A percentile compares a stretch with the other conserved stretches of the same genome.
Evolutionary conservation across 2,329 filamentous ascomycete species (phyloP).

Genomic region (Colletotrichum viniferum): DNA sequence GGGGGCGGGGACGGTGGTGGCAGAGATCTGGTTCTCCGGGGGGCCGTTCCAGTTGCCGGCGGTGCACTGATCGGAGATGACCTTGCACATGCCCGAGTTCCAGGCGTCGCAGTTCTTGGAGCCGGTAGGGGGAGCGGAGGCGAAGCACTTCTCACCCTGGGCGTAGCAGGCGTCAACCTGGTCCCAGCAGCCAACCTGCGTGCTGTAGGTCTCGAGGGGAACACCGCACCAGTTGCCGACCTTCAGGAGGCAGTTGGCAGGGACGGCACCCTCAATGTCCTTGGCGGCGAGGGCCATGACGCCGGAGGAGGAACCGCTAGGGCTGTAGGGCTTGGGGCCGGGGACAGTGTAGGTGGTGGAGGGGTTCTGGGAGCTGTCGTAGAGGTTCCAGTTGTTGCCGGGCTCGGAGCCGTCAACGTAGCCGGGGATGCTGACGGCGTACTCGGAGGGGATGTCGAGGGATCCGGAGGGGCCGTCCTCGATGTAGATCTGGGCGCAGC

Average conservation of each 20-base stretch:
- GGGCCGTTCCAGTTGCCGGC: slow-evolving; percentile 50
- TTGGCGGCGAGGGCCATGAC: slow-evolving; percentile 5
- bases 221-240: slow-evolving; percentile 77
- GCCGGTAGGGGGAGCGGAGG: slow-evolving; percentile 62
- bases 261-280: slow-evolving; percentile 52
- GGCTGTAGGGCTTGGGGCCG: slow-evolving; percentile 59
- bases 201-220: slow-evolving; percentile 61
- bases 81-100: slow-evolving; percentile 62
- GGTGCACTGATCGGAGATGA: slow-evolving; percentile 48
- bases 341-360: slow-evolving; percentile 62
- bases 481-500: slow-evolving; percentile 75
- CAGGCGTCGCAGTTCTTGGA: slow-evolving; percentile 63
- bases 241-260: slow-evolving; percentile 61
- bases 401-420: slow-evolving; percentile 60
- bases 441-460: slow-evolving; percentile 49
- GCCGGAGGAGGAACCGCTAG: slow-evolving; percentile 27
- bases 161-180: slow-evolving; percentile 59
- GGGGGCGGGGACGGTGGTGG: slow-evolving; percentile 32
- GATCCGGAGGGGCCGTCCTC: slow-evolving; percentile 47
- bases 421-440: slow-evolving; percentile 69
- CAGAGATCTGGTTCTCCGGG: slow-evolving; percentile 43
- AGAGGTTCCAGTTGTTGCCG: slow-evolving; percentile 70
- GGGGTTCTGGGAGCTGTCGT: slow-evolving; percentile 44
- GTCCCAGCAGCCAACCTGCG: slow-evolving; percentile 64
- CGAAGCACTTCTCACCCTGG: slow-evolving; percentile 66